Evolutionary conservation across 805 yeast species (phyloP), one percentile per base, ranked within the genome.

Genomic region (Cyberlindnera lachancei): DNA sequence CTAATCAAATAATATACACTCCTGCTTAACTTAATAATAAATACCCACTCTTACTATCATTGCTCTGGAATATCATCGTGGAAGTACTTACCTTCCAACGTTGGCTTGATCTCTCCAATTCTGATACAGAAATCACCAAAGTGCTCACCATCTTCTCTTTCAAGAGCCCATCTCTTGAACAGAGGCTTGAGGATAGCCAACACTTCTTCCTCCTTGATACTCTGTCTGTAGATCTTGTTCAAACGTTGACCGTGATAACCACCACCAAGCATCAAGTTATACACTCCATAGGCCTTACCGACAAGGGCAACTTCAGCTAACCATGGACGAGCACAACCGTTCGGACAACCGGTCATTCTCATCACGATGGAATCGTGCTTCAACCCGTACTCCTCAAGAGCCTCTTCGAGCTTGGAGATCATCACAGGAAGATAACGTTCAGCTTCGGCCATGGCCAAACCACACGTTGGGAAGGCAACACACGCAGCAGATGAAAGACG

Each of bases 341-440:
- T 90, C 34, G 96, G 96, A 70, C 97, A 90, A 36, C 97, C 97
- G 19, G 96, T 90, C 96, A 90, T 88, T 66, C 97, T 77, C 94
- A 90, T 82, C 16, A 87, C 95, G 45, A 90, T 72, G 7, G 95
- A 79, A 60, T 90, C 97, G 50, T 87, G 95, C 54, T 95, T 81
- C 48, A 90, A 71, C 7, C 97, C 97, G 44, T 78, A 76, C 52
- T 87, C 95, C 61, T 90, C 96, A 37, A 90, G 66, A 15, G 86
- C 76, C n/a, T 66, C 73, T 59, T 90, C 97, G 38, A 90, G 63
- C 61, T 87, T 85, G 41, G 79, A 59, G 45, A 90, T 73, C 48
- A 90, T 69, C 30, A 69, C 79, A 7, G 97, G 97, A 50, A 90
- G 68, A 36, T 63, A 66, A 55, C 97, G 78, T 66, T 90, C 97